Conservation (phyloP, 208 protist species). For the Wallacemonas collosoma region DNA sequence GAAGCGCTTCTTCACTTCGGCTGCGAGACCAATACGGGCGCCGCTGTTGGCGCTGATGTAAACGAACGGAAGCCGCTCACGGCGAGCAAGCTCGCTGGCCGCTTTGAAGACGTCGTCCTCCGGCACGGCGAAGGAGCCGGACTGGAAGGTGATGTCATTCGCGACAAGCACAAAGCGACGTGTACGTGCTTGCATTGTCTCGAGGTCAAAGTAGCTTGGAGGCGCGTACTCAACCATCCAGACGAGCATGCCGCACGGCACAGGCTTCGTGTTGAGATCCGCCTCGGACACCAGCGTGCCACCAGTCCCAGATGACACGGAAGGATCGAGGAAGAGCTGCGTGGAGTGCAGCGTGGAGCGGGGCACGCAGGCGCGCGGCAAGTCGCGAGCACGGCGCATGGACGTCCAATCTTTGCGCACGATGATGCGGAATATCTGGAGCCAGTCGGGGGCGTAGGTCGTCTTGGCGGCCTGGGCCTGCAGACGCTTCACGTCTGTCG, state of each 20-base stretch:
- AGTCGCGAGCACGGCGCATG: slow-evolving; percentile 35
- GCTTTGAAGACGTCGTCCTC: slow-evolving; percentile 95
- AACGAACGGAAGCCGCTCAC: slow-evolving; percentile 92
- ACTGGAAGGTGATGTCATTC: slow-evolving; percentile 98
- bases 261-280: neutral
- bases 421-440: slow-evolving; percentile 85
- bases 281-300: slow-evolving; percentile 35
- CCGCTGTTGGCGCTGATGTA: slow-evolving; percentile 98
- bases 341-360: slow-evolving; percentile 31
- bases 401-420: slow-evolving; percentile 82
- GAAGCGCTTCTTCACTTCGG: slow-evolving; percentile 93
- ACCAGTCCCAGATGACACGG: slow-evolving; percentile 28
- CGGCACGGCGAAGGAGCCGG: slow-evolving; percentile 95
- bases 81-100: slow-evolving; percentile 85
- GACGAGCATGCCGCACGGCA: slow-evolving; percentile 93
- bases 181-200: slow-evolving; percentile 31
- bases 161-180: slow-evolving; percentile 96
- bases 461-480: slow-evolving; percentile 86
- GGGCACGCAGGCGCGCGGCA: slow-evolving; percentile 39
- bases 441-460: slow-evolving; percentile 97
- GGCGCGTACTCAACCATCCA: slow-evolving; percentile 92
- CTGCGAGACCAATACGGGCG: slow-evolving; percentile 95
- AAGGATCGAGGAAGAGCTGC: slow-evolving; percentile 37
- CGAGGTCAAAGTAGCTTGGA: slow-evolving; percentile 83
- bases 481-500: slow-evolving; percentile 78